phyloP scores from a whole-genome alignment of 768 basidiomycete genomes.

The Mrakia gelida region DNA sequence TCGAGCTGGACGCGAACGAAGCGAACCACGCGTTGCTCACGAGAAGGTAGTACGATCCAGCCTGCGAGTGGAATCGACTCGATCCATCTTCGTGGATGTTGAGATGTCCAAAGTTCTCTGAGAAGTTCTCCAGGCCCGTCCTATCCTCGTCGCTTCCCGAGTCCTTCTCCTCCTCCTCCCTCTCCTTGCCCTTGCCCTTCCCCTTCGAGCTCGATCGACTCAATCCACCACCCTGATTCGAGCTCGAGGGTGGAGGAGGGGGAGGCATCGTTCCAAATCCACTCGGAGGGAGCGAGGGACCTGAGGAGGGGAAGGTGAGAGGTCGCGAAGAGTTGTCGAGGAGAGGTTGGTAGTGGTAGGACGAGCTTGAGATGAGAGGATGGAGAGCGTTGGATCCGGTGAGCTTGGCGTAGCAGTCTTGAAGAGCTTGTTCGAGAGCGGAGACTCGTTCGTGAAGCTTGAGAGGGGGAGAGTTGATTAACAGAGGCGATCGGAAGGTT shows the following conservation, averaged over 20 bases:
- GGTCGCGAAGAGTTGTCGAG: background rate
- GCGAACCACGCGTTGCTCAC: background rate
- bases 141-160: background rate
- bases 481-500: no score
- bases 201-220: background rate
- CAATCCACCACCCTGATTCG: background rate
- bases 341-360: conserved; percentile 25
- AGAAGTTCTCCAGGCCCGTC: background rate
- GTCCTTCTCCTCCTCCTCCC: background rate
- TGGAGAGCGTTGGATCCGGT: background rate
- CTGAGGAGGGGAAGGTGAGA: background rate
- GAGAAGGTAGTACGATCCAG: background rate
- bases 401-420: background rate
- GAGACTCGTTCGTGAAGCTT: conserved; percentile 27
- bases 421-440: conserved; percentile 18
- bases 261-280: background rate
- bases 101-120: background rate
- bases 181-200: background rate
- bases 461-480: no score
- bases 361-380: conserved; percentile 22
- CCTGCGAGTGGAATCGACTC: background rate
- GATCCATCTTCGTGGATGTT: background rate
- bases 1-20: background rate
- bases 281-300: background rate
- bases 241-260: background rate